Evolutionary conservation across 257 asterid genomes (phyloP).

Genomic region (Ocimum tenuiflorum): DNA sequence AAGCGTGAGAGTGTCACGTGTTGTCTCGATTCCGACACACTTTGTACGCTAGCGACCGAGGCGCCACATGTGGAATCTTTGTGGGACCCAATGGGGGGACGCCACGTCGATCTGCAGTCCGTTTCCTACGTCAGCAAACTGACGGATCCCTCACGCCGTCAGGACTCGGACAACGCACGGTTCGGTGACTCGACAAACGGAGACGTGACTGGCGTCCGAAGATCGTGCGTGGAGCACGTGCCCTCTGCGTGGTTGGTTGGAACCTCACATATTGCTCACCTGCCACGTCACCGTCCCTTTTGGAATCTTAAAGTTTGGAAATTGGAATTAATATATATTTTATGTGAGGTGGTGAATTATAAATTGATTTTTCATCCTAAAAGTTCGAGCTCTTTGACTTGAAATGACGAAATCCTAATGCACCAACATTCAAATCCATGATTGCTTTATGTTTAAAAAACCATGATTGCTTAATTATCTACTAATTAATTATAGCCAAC

Average conservation of each 20-base stretch:
- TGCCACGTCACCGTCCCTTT: slow-evolving; percentile 4
- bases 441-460: not conserved
- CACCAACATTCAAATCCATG: not conserved
- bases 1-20: slow-evolving; percentile 38
- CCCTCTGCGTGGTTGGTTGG: slow-evolving; percentile 14
- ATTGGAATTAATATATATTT: not conserved
- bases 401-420: not conserved
- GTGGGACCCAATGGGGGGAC: not conserved
- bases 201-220: slow-evolving; percentile 15
- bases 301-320: not conserved
- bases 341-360: not conserved
- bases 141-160: slow-evolving; percentile 19
- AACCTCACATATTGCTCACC: slow-evolving; percentile 7
- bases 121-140: not conserved
- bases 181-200: not conserved
- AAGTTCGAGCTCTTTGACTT: not conserved
- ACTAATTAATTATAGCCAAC: not conserved
- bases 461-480: not conserved
- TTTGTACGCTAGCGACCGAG: slow-evolving; percentile 8
- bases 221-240: slow-evolving; percentile 24
- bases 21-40: slow-evolving; percentile 36
- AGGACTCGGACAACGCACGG: not conserved
- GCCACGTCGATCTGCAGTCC: slow-evolving; percentile 26
- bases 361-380: not conserved
- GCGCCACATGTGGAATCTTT: slow-evolving; percentile 12